phyloP scores from a whole-genome alignment of 2,329 filamentous ascomycete species.

The Sordariomycetes sp. region DNA sequence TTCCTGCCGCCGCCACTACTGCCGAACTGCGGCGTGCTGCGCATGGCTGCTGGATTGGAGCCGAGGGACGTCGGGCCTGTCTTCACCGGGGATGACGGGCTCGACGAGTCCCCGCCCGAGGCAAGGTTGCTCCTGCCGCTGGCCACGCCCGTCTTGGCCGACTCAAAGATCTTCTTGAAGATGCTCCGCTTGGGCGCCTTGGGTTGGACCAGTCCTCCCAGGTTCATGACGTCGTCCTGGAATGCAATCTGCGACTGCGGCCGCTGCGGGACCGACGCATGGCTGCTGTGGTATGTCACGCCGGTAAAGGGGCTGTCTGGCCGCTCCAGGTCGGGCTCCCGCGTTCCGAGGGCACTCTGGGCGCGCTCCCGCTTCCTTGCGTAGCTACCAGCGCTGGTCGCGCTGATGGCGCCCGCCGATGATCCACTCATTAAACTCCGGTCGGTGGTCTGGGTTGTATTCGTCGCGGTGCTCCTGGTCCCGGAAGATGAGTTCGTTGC shows the following conservation, averaged over 20 bases:
- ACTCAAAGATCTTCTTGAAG: conserved; percentile 91
- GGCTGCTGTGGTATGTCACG: conserved; percentile 85
- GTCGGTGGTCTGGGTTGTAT: conserved; percentile 67
- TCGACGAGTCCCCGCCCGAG: conserved; percentile 33
- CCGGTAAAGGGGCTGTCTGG: conserved; percentile 61
- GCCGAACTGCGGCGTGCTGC: conserved; percentile 3
- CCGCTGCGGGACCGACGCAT: conserved; percentile 50
- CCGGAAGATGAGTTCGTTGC: conserved; percentile 68
- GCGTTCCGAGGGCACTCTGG: conserved; percentile 54
- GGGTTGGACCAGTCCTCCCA: conserved; percentile 70
- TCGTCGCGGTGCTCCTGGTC: conserved; percentile 61
- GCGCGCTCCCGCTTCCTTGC: conserved; percentile 61
- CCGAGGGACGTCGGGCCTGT: conserved; percentile 12
- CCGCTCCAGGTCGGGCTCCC: conserved; percentile 42
- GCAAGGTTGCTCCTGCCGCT: conserved; percentile 80
- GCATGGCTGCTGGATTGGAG: background rate
- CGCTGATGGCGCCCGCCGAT: conserved; percentile 84
- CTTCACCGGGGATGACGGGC: conserved; percentile 31
- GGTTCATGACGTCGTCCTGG: conserved; percentile 52
- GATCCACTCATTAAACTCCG: conserved; percentile 88
- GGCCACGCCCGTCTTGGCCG: conserved; percentile 86
- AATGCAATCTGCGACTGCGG: conserved; percentile 58
- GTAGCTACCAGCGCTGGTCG: conserved; percentile 89
- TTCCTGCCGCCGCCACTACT: background rate
- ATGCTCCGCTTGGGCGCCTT: conserved; percentile 79